Evolutionary conservation across 805 yeast species (phyloP).

Genomic region (Saturnispora dispora): DNA sequence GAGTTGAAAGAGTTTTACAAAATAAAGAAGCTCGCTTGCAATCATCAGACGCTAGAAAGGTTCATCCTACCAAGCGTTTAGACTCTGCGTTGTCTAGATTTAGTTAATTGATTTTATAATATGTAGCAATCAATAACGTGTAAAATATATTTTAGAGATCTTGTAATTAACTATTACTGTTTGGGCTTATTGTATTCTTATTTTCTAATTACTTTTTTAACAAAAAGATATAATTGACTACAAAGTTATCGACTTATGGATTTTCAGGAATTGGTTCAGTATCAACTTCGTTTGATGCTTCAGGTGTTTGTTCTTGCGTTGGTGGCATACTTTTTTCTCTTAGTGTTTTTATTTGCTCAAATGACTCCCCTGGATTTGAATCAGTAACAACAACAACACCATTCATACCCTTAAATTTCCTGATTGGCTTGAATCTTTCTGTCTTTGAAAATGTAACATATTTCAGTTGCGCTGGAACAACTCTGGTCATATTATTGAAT

Average conservation of each 20-base stretch:
- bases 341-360: constrained; percentile 68
- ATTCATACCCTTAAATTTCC: constrained; percentile 57
- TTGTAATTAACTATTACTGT: not conserved
- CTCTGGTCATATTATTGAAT: constrained; percentile 75
- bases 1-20: constrained; percentile 64
- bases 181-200: no score
- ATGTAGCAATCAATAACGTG: not conserved
- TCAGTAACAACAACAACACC: constrained; percentile 72
- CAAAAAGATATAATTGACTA: not conserved
- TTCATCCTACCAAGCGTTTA: constrained; percentile 27
- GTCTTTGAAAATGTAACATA: constrained; percentile 70
- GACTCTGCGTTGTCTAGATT: constrained; percentile 44
- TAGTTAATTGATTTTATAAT: constrained; percentile 18
- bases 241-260: not conserved
- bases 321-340: constrained; percentile 67
- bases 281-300: constrained; percentile 56
- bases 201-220: not conserved
- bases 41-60: constrained; percentile 39
- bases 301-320: constrained; percentile 55
- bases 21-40: constrained; percentile 49
- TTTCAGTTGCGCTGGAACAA: constrained; percentile 80
- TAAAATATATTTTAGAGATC: not conserved
- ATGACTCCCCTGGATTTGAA: constrained; percentile 48
- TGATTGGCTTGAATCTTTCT: constrained; percentile 72
- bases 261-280: not conserved